A percentile compares a stretch with the other conserved stretches of the same genome.
Conservation (phyloP, 1,284 basidiomycete genomes). For the Moesziomyces antarcticus region DNA sequence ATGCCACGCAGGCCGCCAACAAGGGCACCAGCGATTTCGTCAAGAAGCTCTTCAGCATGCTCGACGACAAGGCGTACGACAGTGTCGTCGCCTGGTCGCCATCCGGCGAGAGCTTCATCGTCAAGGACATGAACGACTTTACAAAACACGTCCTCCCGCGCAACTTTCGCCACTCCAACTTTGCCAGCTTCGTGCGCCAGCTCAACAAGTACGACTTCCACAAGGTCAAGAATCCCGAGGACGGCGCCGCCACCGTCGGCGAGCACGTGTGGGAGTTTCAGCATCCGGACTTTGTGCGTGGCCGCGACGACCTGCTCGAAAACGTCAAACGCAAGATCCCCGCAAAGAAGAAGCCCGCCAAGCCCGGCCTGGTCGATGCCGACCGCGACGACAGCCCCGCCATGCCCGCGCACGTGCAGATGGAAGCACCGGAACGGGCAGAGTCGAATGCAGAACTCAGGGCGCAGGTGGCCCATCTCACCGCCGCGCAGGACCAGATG, state of each 20-base stretch:
- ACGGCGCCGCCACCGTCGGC: slow-evolving; percentile 80
- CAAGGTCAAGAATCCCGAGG: slow-evolving; percentile 82
- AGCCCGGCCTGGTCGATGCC: slow-evolving; percentile 62
- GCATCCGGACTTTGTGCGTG: slow-evolving; percentile 82
- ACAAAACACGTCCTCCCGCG: slow-evolving; percentile 91
- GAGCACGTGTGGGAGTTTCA: slow-evolving; percentile 88
- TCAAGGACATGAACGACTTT: slow-evolving; percentile 98
- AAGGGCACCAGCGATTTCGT: slow-evolving; percentile 79
- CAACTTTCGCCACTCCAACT: slow-evolving; percentile 97
- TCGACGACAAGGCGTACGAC: slow-evolving; percentile 80
- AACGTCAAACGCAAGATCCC: slow-evolving; percentile 73
- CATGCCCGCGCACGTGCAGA: slow-evolving; percentile 13
- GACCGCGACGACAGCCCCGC: slow-evolving; percentile 49
- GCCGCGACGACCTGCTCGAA: slow-evolving; percentile 84
- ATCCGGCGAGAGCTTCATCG: slow-evolving; percentile 88
- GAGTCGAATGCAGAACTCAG: slow-evolving; percentile 56
- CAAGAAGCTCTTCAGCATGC: slow-evolving; percentile 91
- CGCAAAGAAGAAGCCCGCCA: slow-evolving; percentile 70
- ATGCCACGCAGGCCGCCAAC: slow-evolving; percentile 23
- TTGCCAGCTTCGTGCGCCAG: slow-evolving; percentile 76
- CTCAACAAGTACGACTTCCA: slow-evolving; percentile 99
- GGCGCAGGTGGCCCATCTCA: slow-evolving; percentile 54
- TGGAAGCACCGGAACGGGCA: slow-evolving; percentile 32
- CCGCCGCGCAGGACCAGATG: slow-evolving; percentile 61
- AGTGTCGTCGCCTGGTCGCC: slow-evolving; percentile 87